Evolutionary conservation across 805 yeast species (phyloP).

Genomic region (Saccharomycopsis lassenensis): DNA sequence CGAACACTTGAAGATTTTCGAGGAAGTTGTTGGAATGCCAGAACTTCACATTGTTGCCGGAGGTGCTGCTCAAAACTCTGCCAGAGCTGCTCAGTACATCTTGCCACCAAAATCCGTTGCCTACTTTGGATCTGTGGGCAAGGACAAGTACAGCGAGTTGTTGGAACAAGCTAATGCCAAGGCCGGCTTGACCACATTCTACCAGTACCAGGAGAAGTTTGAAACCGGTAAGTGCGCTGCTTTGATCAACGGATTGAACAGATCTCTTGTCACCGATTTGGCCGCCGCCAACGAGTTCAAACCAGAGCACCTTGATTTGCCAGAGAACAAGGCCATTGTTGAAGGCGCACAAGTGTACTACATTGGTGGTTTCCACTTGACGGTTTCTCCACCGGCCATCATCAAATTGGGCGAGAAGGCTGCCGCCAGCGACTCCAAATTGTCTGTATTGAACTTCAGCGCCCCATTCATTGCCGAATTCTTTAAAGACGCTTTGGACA

Average conservation of each 20-base stretch:
- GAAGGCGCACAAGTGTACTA: conserved; percentile 74
- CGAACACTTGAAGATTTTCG: conserved; percentile 76
- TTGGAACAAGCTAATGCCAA: conserved; percentile 71
- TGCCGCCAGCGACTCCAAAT: conserved; percentile 59
- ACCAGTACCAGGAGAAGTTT: conserved; percentile 63
- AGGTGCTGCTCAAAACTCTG: conserved; percentile 99
- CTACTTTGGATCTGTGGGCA: conserved; percentile 94
- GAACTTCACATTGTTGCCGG: conserved; percentile 80
- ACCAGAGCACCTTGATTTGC: conserved; percentile 73
- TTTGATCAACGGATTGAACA: conserved; percentile 72
- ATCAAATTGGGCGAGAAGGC: conserved; percentile 86
- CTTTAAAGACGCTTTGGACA: conserved; percentile 84
- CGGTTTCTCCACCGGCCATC: conserved; percentile 95
- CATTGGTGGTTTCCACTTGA: conserved; percentile 98
- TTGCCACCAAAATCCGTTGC: conserved; percentile 74
- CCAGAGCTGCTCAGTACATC: conserved; percentile 94
- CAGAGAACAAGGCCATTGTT: conserved; percentile 83
- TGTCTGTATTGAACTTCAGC: conserved; percentile 74
- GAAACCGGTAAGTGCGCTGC: conserved; percentile 99
- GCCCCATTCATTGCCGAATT: conserved; percentile 96
- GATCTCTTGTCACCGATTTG: conserved; percentile 91
- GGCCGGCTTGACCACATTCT: conserved; percentile 82
- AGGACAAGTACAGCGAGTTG: conserved; percentile 76
- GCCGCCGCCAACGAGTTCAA: conserved; percentile 98
- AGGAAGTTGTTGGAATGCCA: conserved; percentile 55